Evolutionary conservation across 2,329 filamentous ascomycete genomes (phyloP).

Genomic region (Penicillium sp.): DNA sequence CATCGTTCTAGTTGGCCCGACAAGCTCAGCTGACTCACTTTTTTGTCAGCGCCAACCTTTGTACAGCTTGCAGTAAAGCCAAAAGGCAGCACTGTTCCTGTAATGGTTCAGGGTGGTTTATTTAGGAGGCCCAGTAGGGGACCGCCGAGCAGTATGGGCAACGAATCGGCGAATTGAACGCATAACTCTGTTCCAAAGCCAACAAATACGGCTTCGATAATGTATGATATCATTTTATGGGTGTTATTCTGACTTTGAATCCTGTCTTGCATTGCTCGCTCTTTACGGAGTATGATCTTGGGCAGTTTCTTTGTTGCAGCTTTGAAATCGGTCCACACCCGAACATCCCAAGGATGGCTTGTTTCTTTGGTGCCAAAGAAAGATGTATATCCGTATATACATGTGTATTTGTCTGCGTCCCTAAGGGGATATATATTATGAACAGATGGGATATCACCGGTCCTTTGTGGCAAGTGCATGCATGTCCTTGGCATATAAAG

Average conservation of each 20-base stretch:
- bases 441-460: too few relatives aligned
- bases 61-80: conserved; percentile 6
- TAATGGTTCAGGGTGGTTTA: conserved; percentile 8
- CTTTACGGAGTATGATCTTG: neutral
- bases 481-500: too few relatives aligned
- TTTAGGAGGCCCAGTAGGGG: neutral
- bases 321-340: neutral
- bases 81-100: conserved; percentile 5
- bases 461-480: too few relatives aligned
- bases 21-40: neutral
- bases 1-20: neutral
- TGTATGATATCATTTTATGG: neutral
- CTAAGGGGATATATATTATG: too few relatives aligned
- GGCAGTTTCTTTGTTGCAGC: neutral
- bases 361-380: too few relatives aligned
- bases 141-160: neutral
- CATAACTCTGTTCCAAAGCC: neutral
- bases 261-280: neutral
- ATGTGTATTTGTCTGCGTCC: too few relatives aligned
- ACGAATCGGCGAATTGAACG: neutral
- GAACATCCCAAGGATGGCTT: neutral
- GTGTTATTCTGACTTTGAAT: neutral
- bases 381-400: too few relatives aligned
- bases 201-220: neutral
- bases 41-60: conserved; percentile 2